These are phyloP conservation scores for Pichia ethanolica DNA, from an alignment of 805 yeast species.

Conservation along the genomic window DNA sequence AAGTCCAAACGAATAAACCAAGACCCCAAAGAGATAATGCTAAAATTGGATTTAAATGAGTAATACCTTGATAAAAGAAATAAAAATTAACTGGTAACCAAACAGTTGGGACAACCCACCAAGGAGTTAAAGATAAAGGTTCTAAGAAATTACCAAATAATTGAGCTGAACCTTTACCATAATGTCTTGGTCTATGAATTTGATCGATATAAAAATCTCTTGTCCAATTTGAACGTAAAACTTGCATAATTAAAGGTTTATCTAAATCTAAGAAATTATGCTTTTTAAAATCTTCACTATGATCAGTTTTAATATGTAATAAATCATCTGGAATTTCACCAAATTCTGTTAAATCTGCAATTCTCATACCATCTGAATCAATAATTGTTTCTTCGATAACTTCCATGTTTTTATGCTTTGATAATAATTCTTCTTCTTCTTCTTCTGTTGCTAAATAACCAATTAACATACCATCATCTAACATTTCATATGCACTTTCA, in stretches of 20 bases:
- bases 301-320: conserved; percentile 74
- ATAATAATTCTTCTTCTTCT: conserved; percentile 64
- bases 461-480: conserved; percentile 76
- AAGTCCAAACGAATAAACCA: conserved; percentile 92
- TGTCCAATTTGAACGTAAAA: conserved; percentile 63
- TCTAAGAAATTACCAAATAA: conserved; percentile 91
- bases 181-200: conserved; percentile 96
- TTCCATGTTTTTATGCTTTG: conserved; percentile 48
- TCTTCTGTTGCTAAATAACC: conserved; percentile 77
- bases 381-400: conserved; percentile 20
- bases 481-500: conserved; percentile 80
- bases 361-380: conserved; percentile 17
- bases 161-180: conserved; percentile 95
- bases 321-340: conserved; percentile 70
- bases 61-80: conserved; percentile 52
- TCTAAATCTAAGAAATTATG: conserved; percentile 84
- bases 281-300: conserved; percentile 54
- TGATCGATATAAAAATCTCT: conserved; percentile 92
- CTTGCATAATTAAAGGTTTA: conserved; percentile 76
- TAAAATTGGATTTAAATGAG: conserved; percentile 36
- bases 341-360: conserved; percentile 44
- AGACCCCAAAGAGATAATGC: conserved; percentile 56
- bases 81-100: conserved; percentile 82
- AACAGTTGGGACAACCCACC: conserved; percentile 83
- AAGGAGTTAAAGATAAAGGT: conserved; percentile 84